Percentiles rank a stretch among this genome's conserved stretches.
Evolutionary conservation across 2,329 filamentous ascomycete genomes (phyloP).

Genomic region (Stemphylium lycopersici): DNA sequence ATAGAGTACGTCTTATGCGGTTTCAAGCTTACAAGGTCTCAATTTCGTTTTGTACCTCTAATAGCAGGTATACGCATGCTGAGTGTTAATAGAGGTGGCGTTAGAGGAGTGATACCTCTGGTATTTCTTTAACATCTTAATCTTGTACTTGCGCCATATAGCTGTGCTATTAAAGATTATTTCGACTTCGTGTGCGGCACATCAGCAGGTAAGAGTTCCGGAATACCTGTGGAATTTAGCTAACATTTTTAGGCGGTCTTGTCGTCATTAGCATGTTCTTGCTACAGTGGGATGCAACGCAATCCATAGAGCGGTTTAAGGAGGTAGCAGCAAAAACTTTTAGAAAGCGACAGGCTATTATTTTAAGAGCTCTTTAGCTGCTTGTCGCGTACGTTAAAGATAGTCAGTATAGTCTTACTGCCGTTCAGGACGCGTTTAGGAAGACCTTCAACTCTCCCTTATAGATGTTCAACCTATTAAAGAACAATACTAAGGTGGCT

Average conservation of each 20-base stretch:
- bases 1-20: constrained; percentile 17
- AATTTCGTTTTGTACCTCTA: constrained; percentile 17
- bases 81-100: constrained; percentile 19
- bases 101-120: constrained; percentile 20
- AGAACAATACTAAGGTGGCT: constrained; percentile 33
- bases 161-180: constrained; percentile 8
- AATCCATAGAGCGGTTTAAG: constrained; percentile 32
- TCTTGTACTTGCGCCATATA: not conserved
- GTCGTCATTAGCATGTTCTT: constrained; percentile 37
- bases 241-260: constrained; percentile 29
- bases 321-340: constrained; percentile 33
- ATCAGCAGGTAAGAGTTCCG: constrained; percentile 10
- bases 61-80: constrained; percentile 22
- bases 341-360: constrained; percentile 5
- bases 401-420: constrained; percentile 27
- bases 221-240: not conserved
- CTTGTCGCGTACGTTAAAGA: constrained; percentile 33
- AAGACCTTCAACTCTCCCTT: constrained; percentile 11
- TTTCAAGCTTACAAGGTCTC: constrained; percentile 2
- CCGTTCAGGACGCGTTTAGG: constrained; percentile 33
- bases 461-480: constrained; percentile 37
- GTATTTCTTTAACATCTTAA: constrained; percentile 21
- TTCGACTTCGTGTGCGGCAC: constrained; percentile 19
- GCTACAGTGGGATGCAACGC: constrained; percentile 24
- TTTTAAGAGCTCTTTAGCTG: constrained; percentile 21